Evolutionary conservation across 176 grass and related monocot species (phyloP).

Genomic region (Oropetium thomaeum): DNA sequence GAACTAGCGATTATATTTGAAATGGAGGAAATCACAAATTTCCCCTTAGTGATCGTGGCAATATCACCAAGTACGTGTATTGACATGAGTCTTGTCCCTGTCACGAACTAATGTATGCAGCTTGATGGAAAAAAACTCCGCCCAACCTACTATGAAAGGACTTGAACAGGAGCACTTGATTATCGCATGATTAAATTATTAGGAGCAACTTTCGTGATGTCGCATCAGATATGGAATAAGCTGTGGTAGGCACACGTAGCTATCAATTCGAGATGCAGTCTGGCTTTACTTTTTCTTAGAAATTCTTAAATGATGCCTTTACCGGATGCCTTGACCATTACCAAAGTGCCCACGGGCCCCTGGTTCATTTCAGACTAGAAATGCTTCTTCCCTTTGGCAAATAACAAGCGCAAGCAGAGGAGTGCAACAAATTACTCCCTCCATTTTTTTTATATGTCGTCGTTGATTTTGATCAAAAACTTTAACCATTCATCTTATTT

Average conservation of each 20-base stretch:
- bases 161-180: neutral
- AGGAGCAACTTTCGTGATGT: neutral
- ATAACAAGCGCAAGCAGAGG: too few relatives aligned
- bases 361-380: neutral
- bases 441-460: too few relatives aligned
- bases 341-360: neutral
- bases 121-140: neutral
- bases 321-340: constrained; percentile 9
- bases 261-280: neutral
- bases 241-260: neutral
- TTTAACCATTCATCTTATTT: too few relatives aligned
- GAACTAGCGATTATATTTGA: too few relatives aligned
- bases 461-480: too few relatives aligned
- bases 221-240: neutral
- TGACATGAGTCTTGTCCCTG: neutral
- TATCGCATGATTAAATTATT: neutral
- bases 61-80: neutral
- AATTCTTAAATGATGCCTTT: neutral
- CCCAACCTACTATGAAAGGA: neutral
- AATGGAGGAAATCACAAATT: too few relatives aligned
- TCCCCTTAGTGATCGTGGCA: too few relatives aligned
- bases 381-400: neutral
- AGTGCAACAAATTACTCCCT: too few relatives aligned
- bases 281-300: neutral
- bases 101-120: neutral